Evolutionary conservation across 2,329 filamentous ascomycete genomes (phyloP).

Genomic region (Microcera coccophila): DNA sequence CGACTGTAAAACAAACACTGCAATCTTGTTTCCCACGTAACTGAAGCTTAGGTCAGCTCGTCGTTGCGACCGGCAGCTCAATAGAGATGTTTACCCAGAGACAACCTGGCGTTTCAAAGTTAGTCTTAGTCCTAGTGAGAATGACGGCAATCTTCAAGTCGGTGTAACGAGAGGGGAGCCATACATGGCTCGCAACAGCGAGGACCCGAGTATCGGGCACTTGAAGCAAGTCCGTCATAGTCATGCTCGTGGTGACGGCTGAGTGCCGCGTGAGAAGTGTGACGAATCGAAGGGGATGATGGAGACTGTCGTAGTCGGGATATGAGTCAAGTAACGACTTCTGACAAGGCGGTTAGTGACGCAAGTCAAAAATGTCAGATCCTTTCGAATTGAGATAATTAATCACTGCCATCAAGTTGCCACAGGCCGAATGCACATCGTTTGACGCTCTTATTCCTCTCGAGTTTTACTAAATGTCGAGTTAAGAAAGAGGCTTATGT

Average conservation of each 20-base stretch:
- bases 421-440: neutral
- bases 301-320: no score
- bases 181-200: conserved; percentile 92
- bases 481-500: conserved; percentile 1
- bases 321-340: no score
- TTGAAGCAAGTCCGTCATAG: conserved; percentile 23
- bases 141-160: neutral
- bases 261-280: no score
- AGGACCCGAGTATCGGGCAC: conserved; percentile 66
- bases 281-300: no score
- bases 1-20: conserved; percentile 88
- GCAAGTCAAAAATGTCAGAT: no score
- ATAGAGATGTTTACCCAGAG: conserved; percentile 20
- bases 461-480: neutral
- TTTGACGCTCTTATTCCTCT: neutral
- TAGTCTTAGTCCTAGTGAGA: neutral
- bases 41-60: conserved; percentile 44
- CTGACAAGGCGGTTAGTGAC: no score
- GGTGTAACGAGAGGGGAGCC: conserved; percentile 27
- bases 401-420: neutral
- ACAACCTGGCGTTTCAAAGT: conserved; percentile 19
- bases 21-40: conserved; percentile 97
- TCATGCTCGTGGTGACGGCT: no score
- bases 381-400: no score
- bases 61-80: neutral